phyloP scores from a whole-genome alignment of 108 stramenopile species.

The Cyclotella cryptica region DNA sequence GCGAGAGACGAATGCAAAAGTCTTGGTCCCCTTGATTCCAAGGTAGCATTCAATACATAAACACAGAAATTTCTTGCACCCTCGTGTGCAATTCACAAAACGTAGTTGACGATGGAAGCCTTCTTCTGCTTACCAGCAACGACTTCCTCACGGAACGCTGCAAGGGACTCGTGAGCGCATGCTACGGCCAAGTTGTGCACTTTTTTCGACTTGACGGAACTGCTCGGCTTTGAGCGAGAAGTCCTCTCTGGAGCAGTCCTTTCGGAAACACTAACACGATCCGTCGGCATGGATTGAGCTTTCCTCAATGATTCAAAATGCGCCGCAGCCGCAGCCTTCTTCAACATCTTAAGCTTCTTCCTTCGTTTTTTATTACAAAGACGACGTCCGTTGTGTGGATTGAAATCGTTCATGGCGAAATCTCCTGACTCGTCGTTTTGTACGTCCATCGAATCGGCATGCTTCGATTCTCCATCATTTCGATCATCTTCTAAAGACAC shows the following conservation, averaged over 20 bases:
- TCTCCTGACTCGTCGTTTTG: conserved; percentile 1
- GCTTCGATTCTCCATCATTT: conserved; percentile 6
- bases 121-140: conserved; percentile 1
- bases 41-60: conserved; percentile 4
- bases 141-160: conserved; percentile 53
- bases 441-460: background rate
- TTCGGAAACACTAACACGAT: background rate
- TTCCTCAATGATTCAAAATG: conserved; percentile 19
- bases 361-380: conserved; percentile 75
- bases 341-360: conserved; percentile 73
- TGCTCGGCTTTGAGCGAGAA: conserved; percentile 1
- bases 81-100: conserved; percentile 9
- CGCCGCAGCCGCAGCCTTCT: conserved; percentile 71
- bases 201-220: conserved; percentile 24
- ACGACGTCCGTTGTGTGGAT: conserved; percentile 43
- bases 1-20: background rate
- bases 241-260: background rate
- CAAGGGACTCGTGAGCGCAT: conserved; percentile 63
- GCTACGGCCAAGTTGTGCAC: conserved; percentile 53
- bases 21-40: background rate
- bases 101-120: conserved; percentile 15
- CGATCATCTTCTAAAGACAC: conserved; percentile 20
- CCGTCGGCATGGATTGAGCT: background rate
- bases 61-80: background rate
- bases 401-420: conserved; percentile 1